phyloP scores from a whole-genome alignment of 2,329 filamentous ascomycete species.

The Ceratocystiopsis brevicomis region DNA sequence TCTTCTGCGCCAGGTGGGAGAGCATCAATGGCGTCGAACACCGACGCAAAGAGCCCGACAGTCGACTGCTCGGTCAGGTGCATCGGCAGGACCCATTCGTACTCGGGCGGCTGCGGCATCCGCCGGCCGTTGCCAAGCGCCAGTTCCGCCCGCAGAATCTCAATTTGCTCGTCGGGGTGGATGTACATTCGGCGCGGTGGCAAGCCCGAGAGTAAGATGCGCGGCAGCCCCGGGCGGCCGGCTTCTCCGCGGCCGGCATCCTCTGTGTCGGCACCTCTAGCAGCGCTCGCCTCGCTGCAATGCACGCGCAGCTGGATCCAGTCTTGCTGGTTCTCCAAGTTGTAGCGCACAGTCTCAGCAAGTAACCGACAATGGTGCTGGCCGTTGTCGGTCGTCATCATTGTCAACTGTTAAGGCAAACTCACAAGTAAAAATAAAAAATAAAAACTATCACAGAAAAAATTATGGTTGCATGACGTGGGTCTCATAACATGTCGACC shows the following conservation, averaged over 20 bases:
- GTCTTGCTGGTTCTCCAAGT: constrained; percentile 56
- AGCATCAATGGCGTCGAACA: constrained; percentile 45
- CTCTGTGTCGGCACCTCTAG: background rate
- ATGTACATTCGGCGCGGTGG: constrained; percentile 57
- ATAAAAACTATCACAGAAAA: no score
- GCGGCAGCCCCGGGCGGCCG: constrained; percentile 20
- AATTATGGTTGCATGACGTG: no score
- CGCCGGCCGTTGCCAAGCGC: constrained; percentile 24
- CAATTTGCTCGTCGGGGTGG: constrained; percentile 68
- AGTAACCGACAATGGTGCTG: constrained; percentile 19
- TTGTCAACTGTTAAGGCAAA: background rate
- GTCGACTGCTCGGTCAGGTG: constrained; percentile 58
- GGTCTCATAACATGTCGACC: no score
- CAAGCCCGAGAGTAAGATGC: constrained; percentile 52
- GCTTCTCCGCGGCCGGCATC: constrained; percentile 8
- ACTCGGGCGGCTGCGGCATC: constrained; percentile 32
- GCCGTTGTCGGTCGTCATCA: background rate
- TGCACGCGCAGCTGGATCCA: constrained; percentile 46
- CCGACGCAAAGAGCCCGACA: constrained; percentile 41
- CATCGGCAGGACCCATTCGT: constrained; percentile 61
- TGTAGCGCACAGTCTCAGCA: constrained; percentile 43
- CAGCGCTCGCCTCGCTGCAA: constrained; percentile 16
- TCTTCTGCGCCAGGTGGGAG: constrained; percentile 19
- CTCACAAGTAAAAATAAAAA: no score
- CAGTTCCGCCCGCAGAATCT: constrained; percentile 43